phyloP scores from a whole-genome alignment of 2,329 filamentous ascomycete species.

The Lecanicillium sp. region DNA sequence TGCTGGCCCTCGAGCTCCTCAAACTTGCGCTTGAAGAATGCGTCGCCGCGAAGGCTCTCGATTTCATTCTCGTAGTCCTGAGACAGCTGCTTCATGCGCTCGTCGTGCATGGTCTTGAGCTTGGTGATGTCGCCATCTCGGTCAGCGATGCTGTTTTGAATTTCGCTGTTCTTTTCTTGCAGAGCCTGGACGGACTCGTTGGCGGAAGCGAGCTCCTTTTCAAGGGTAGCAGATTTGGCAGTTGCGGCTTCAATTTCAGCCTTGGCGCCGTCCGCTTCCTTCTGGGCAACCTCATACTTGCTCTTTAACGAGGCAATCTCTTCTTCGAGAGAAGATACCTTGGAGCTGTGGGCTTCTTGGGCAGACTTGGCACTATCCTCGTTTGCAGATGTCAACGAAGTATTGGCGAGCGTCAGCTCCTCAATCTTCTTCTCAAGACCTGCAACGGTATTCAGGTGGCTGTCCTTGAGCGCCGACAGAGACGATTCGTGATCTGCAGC shows the following conservation, averaged over 20 bases:
- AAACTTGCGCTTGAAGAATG: constrained; percentile 57
- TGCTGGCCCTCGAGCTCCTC: constrained; percentile 52
- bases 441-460: constrained; percentile 38
- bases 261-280: constrained; percentile 34
- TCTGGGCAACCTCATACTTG: constrained; percentile 39
- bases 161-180: constrained; percentile 39
- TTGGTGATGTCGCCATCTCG: constrained; percentile 43
- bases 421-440: constrained; percentile 50
- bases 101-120: constrained; percentile 48
- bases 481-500: constrained; percentile 39
- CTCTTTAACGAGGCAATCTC: constrained; percentile 44
- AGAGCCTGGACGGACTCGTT: constrained; percentile 39
- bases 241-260: constrained; percentile 35
- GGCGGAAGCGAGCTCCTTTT: constrained; percentile 33
- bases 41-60: constrained; percentile 54
- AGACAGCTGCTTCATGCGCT: constrained; percentile 50
- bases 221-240: constrained; percentile 27
- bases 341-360: constrained; percentile 34
- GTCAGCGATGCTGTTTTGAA: constrained; percentile 35
- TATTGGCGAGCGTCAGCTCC: constrained; percentile 39
- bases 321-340: constrained; percentile 42
- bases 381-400: constrained; percentile 35
- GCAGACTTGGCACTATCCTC: constrained; percentile 37
- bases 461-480: constrained; percentile 40
- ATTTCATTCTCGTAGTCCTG: constrained; percentile 59